Evolutionary conservation across 495 filamentous ascomycete genomes (phyloP).

Genomic region (Evansstolkia leycettana): DNA sequence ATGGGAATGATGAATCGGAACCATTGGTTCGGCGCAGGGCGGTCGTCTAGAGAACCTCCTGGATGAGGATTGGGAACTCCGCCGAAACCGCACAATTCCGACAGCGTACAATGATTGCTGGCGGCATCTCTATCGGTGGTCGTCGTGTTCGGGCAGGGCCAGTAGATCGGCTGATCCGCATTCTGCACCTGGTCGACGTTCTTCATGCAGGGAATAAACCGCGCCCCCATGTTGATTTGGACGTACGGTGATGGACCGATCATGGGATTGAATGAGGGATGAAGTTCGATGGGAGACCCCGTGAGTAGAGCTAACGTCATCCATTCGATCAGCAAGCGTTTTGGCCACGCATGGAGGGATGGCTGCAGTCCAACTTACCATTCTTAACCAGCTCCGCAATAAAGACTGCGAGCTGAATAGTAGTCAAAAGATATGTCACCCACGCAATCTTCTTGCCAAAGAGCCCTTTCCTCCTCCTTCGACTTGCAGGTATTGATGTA

Average conservation of each 20-base stretch:
- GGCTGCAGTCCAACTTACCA: slow-evolving; percentile 36
- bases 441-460: slow-evolving; percentile 57
- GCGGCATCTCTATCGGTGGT: slow-evolving; percentile 28
- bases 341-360: background rate
- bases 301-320: slow-evolving; percentile 24
- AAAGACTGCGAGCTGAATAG: slow-evolving; percentile 75
- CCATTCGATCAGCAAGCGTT: background rate
- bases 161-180: slow-evolving; percentile 35
- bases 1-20: slow-evolving; percentile 92
- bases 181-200: slow-evolving; percentile 55
- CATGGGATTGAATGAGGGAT: slow-evolving; percentile 89
- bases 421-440: slow-evolving; percentile 70
- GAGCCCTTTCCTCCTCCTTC: slow-evolving; percentile 29
- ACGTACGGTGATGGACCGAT: slow-evolving; percentile 85
- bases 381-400: slow-evolving; percentile 78
- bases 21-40: slow-evolving; percentile 74
- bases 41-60: slow-evolving; percentile 27
- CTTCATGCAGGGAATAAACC: slow-evolving; percentile 92
- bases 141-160: slow-evolving; percentile 70
- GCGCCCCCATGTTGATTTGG: slow-evolving; percentile 91
- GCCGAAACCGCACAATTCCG: slow-evolving; percentile 68
- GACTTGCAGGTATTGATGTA: slow-evolving; percentile 6
- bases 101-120: slow-evolving; percentile 53
- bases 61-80: slow-evolving; percentile 51
- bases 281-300: slow-evolving; percentile 64